Evolutionary conservation across 192 early-diverging fungal species (phyloP), one percentile per base, ranked within the genome.

Genomic region (Coemansia sp.): DNA sequence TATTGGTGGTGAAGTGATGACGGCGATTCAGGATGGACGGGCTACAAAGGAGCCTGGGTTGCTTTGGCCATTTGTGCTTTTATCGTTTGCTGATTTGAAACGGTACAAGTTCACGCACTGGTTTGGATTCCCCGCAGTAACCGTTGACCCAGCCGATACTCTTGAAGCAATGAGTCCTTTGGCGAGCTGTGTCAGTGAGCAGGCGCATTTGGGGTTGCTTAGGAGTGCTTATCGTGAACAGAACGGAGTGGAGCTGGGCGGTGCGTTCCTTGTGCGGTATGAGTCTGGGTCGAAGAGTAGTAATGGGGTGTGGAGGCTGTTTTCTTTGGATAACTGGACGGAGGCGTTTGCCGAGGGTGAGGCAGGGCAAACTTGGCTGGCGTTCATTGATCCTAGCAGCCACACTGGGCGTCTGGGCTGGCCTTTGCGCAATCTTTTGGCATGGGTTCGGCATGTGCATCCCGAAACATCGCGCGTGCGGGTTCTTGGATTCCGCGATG

Each of bases 41-140:
- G 87, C 87, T 0, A 58, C 87, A 0, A 20, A 53, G 24, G 26
- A 80, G 22, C 94, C 95, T 1, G 55, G 55, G 22, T 58, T 87
- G 9, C 73, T 99, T 27, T 80, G 78, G 42, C 78, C 67, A 11
- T 96, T 97, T 60, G 46, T 87, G 10, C 58, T 95, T 23, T 39
- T 97, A 13, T 87, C 94, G n/a, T 97, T 93, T 77, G 92, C 94
- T 1, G 94, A 99, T 65, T 59, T 99, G 48, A 99, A 99, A 61
- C 91, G 91, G 64, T 96, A 91, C 80, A 86, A 81, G 55, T 98
- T 91, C 61, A 89, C 86, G 62, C 95, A 93, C 63, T 94, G 92
- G 93, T 93, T 93, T 53, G 88, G 83, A 5, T 96, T 96, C 61
- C 96, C 96, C 1, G 93, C 91, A 0, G 62, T 97, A 11, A 63